These are phyloP conservation scores for Magnolia sinica DNA, from an alignment of 164 flowering plant genomes.

Conservation along the genomic window DNA sequence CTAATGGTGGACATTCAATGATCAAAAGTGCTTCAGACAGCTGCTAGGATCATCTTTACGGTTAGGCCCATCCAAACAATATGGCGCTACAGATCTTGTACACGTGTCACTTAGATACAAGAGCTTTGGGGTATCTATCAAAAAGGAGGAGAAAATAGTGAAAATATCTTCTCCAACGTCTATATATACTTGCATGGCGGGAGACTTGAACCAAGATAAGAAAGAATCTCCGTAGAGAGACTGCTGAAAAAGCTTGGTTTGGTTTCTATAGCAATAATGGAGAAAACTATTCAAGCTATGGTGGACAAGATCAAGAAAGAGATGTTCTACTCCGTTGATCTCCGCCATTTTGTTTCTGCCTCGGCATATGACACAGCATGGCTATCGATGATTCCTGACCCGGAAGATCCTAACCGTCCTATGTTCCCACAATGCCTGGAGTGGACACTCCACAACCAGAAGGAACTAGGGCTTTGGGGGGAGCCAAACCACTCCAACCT, in stretches of 20 bases:
- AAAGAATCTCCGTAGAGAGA: too few species aligned
- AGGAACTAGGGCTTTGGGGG: conserved; percentile 42
- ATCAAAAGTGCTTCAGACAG: too few species aligned
- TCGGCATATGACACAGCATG: conserved; percentile 62
- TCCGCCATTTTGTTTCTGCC: conserved; percentile 14
- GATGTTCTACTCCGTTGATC: conserved; percentile 20
- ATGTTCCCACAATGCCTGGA: conserved; percentile 36
- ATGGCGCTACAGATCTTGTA: too few species aligned
- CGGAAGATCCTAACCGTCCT: conserved; percentile 15
- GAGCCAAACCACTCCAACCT: conserved; percentile 14
- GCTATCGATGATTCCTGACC: conserved; percentile 45
- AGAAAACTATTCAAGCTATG: not conserved
- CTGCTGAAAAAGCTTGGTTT: not conserved
- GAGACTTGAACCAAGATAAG: too few species aligned
- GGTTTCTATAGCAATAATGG: not conserved
- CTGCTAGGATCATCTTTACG: too few species aligned
- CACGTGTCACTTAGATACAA: too few species aligned
- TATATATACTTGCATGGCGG: too few species aligned
- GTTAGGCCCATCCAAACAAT: too few species aligned
- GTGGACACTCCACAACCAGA: conserved; percentile 44
- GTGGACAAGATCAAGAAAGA: conserved; percentile 9
- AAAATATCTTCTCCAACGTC: too few species aligned
- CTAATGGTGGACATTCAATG: too few species aligned
- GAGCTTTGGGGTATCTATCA: too few species aligned
- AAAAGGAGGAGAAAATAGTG: too few species aligned